Evolutionary conservation across 768 basidiomycete genomes (phyloP), one percentile per base, ranked within the genome.

Genomic region (Phylloporus sp.): DNA sequence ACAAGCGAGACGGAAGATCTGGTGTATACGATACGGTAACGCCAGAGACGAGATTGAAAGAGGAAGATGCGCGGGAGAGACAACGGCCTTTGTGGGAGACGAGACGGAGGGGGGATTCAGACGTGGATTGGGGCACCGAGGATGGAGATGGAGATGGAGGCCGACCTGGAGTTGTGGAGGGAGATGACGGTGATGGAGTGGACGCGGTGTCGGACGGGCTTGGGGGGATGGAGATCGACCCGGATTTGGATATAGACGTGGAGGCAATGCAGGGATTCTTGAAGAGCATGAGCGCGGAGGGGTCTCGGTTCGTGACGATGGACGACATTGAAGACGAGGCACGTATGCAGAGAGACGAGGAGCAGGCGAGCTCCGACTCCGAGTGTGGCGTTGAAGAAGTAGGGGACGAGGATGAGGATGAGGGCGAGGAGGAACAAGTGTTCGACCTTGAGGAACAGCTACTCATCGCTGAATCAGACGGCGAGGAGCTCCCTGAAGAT

Each of bases 161-260:
- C n/a, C n/a, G n/a, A n/a, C n/a, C n/a, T n/a, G n/a, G n/a, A n/a
- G n/a, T n/a, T n/a, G n/a, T 54, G 54, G 64, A 60, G 7, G 55
- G 39, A 14, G 44, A 26, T 2, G 41, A 38, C 11, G 61, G 46
- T 6, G 65, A 65, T 37, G 66, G 36, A 7, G 57, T 63, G 46
- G 61, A 67, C 24, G 54, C 59, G 31, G 41, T 67, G 34, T 67
- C 65, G 37, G 54, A 50, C 18, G 58, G 42, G 20, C 60, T 64
- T 4, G 71, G 69, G 42, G 83, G 72, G 18, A 89, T 88, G 86
- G 75, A 78, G 2, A 61, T 88, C 17, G 86, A 89, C 49, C 66
- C 70, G 0, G 84, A 86, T 20, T 41, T 81, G 33, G 72, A 72
- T 9, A 32, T 74, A 9, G 69, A 74, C 53, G 33, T 70, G 35